Evolutionary conservation across 805 yeast genomes (phyloP).

Genomic region (Metschnikowia baotianmanensis): DNA sequence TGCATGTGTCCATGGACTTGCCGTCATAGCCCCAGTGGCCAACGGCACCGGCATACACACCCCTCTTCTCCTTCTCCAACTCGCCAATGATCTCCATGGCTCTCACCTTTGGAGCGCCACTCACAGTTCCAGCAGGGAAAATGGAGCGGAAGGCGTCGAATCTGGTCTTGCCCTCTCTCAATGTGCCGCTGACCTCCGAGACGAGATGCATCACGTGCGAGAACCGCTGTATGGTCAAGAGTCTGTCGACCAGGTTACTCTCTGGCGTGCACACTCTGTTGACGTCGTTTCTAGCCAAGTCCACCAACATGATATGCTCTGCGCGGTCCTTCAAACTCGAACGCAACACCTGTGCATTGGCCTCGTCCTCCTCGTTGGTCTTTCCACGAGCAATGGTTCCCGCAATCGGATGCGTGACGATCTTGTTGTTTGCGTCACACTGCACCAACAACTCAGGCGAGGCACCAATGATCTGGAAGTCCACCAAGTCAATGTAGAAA

Average conservation of each 20-base stretch:
- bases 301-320: conserved; percentile 98
- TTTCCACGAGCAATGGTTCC: conserved; percentile 92
- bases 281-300: conserved; percentile 93
- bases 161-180: conserved; percentile 79
- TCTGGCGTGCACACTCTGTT: conserved; percentile 90
- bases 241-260: conserved; percentile 81
- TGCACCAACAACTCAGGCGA: conserved; percentile 93
- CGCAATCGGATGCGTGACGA: conserved; percentile 96
- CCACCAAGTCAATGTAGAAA: conserved; percentile 88
- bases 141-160: conserved; percentile 97
- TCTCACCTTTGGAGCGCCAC: conserved; percentile 96
- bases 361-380: conserved; percentile 89
- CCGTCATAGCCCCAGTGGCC: conserved; percentile 98
- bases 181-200: conserved; percentile 88
- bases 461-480: conserved; percentile 95
- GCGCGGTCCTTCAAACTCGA: conserved; percentile 89
- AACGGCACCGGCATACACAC: conserved; percentile 98
- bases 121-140: conserved; percentile 98
- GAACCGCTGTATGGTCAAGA: conserved; percentile 87
- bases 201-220: conserved; percentile 97
- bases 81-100: conserved; percentile 96
- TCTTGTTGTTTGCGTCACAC: conserved; percentile 65
- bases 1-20: conserved; percentile 95
- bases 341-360: conserved; percentile 68
- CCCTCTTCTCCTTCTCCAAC: conserved; percentile 87